Evolutionary conservation across 2,329 filamentous ascomycete genomes (phyloP), one percentile per base, ranked within the genome.

Genomic region (Cytospora piceicola): DNA sequence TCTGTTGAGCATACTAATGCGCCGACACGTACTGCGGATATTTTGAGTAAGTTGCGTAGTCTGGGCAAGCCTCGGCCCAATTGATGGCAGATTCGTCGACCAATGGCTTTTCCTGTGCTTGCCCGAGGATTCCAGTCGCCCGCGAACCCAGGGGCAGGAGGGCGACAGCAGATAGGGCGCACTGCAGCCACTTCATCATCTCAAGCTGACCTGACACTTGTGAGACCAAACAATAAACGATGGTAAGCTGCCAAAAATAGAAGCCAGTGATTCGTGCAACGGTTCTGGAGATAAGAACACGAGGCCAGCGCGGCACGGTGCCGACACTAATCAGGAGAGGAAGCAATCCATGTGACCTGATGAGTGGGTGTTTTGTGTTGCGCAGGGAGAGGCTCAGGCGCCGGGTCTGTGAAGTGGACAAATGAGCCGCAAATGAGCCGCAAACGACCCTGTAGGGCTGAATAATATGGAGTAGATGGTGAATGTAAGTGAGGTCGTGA

Each of bases 41-140:
- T 67, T 81, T 77, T 4, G 88, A 82, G 73, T 90, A 90, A 58
- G 79, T 77, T 11, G 81, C 81, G 74, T 90, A 91, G 70, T 90
- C 87, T 8, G 88, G 88, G 75, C 88, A 91, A 53, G 84, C 86
- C 67, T 54, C 39, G 22, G 63, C 55, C 30, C 58, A 68, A 57
- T 78, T 73, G 55, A 71, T 62, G 42, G 75, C 73, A 58, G 76
- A 74, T 34, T 74, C 69, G 54, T 72, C 69, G 42, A 58, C 67
- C 64, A 78, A 61, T 12, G 75, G 76, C 24, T 76, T 69, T 66
- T 77, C 75, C 46, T 75, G 65, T 20, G 53, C 64, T 36, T 61
- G 57, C 14, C 60, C 56, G 14, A 63, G 65, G 15, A 42, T 39
- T 14, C 58, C 55, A 70, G 27, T 30, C 7, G 60, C 42, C 39